Evolutionary conservation across 2,329 filamentous ascomycete species (phyloP).

Genomic region (Diaporthe helianthi): DNA sequence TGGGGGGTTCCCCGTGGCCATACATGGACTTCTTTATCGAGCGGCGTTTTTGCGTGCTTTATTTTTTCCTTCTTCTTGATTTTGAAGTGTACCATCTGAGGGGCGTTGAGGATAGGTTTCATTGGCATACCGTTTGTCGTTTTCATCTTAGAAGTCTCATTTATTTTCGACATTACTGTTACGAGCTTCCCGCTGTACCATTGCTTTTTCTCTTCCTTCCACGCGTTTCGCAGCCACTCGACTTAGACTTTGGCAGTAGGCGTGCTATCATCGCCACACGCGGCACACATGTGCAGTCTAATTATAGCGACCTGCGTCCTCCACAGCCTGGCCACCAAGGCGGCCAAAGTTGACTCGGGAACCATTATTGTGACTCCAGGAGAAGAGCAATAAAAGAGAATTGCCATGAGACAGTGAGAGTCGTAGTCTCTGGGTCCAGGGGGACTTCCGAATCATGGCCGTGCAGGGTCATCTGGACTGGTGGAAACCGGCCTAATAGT

Average conservation of each 20-base stretch:
- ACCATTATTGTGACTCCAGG: too few relatives aligned
- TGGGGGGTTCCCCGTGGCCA: neutral
- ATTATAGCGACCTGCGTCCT: neutral
- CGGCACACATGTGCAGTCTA: neutral
- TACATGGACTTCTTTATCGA: neutral
- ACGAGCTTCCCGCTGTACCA: neutral
- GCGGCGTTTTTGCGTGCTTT: neutral
- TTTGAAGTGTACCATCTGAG: neutral
- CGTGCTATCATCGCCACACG: neutral
- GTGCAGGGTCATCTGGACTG: too few relatives aligned
- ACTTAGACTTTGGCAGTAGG: neutral
- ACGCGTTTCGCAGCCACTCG: neutral
- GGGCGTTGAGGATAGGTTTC: constrained; percentile 8
- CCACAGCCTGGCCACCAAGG: neutral
- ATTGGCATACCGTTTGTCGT: neutral
- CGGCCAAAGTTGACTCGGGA: neutral
- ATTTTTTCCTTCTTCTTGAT: neutral
- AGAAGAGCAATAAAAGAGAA: too few relatives aligned
- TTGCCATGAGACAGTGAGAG: too few relatives aligned
- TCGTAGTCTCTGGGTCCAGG: too few relatives aligned
- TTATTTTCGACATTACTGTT: neutral
- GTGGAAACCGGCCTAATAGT: too few relatives aligned
- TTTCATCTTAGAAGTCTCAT: neutral
- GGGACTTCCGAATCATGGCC: too few relatives aligned
- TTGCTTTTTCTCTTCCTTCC: neutral